A percentile compares a stretch with the other conserved stretches of the same genome.
phyloP scores from a whole-genome alignment of 202 grass and related monocot species.

The Zoysia matrella region DNA sequence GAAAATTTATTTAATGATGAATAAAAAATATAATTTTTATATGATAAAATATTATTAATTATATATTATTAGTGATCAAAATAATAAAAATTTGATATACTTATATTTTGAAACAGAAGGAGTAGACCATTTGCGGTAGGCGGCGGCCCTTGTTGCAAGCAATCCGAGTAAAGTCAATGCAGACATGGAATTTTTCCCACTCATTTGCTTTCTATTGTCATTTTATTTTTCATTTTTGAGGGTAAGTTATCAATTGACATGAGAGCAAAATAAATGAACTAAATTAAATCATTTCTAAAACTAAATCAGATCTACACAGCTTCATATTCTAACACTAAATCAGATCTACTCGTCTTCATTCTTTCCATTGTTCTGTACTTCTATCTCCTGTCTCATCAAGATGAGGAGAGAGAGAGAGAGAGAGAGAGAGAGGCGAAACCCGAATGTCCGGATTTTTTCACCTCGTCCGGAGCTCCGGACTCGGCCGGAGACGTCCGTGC shows the following conservation, averaged over 20 bases:
- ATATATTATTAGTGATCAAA: too few relatives aligned
- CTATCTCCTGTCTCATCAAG: background rate
- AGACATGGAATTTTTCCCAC: background rate
- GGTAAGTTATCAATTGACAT: background rate
- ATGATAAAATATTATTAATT: too few relatives aligned
- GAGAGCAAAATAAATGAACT: background rate
- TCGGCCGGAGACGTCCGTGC: too few relatives aligned
- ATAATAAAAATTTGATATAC: too few relatives aligned
- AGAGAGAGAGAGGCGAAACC: too few relatives aligned
- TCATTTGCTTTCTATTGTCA: slow-evolving; percentile 14
- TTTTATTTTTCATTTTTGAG: background rate
- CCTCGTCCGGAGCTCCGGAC: too few relatives aligned
- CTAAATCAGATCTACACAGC: background rate
- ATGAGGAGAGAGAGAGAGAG: background rate
- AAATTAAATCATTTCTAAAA: background rate
- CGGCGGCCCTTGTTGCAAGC: background rate
- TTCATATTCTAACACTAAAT: too few relatives aligned
- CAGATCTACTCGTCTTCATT: background rate
- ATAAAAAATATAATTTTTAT: too few relatives aligned
- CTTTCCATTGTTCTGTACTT: slow-evolving; percentile 1
- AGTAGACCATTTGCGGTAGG: too few relatives aligned
- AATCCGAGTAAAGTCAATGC: background rate
- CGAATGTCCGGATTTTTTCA: too few relatives aligned
- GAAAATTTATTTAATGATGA: too few relatives aligned
- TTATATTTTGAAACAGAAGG: too few relatives aligned